Conservation (phyloP, 306 rosid species). For the Cucumis melo region DNA sequence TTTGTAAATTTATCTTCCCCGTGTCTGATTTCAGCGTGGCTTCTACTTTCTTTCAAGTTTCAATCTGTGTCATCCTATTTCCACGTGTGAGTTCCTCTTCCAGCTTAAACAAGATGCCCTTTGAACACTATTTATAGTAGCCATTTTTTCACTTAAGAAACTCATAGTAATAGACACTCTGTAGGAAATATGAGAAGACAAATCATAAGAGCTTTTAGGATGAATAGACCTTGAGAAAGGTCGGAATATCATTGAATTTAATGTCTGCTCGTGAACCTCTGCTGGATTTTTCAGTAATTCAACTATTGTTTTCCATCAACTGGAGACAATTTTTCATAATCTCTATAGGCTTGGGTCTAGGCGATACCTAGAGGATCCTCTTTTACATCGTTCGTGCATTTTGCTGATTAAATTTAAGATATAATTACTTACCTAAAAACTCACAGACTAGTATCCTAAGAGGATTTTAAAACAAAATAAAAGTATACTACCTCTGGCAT, state of each 20-base stretch:
- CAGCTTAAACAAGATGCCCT: neutral
- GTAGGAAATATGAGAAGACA: neutral
- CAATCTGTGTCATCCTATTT: neutral
- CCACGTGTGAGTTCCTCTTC: neutral
- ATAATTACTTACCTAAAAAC: neutral
- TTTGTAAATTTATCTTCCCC: neutral
- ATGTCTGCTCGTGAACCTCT: neutral
- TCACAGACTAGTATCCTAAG: neutral
- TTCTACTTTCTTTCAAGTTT: neutral
- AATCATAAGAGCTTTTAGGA: neutral
- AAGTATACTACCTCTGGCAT: conserved; percentile 77
- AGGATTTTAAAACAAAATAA: neutral
- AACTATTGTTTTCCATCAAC: neutral
- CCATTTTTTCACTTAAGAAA: neutral
- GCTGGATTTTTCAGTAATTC: neutral
- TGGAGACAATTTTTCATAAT: neutral
- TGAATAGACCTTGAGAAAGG: neutral
- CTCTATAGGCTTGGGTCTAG: neutral
- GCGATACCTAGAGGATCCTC: neutral
- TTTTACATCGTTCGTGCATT: neutral
- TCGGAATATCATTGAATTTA: neutral
- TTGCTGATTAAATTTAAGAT: neutral
- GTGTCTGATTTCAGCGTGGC: neutral
- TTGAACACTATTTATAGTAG: neutral
- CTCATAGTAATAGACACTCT: neutral